A percentile compares a stretch with the other conserved stretches of the same genome.
Evolutionary conservation across 108 stramenopile genomes (phyloP).

Genomic region (Nitzschia sp.): DNA sequence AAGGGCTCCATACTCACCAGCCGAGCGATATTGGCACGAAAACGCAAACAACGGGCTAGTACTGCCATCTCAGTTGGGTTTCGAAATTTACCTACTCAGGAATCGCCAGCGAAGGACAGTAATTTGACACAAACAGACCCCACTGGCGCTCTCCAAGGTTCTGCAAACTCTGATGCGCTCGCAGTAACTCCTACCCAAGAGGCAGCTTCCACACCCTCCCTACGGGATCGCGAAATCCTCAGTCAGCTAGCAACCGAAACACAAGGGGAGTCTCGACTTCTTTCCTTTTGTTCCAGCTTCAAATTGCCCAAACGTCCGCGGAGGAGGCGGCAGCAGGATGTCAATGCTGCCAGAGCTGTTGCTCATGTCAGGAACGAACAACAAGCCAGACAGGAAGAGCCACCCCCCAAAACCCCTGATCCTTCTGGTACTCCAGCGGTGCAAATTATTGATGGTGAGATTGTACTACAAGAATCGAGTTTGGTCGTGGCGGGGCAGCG

Average conservation of each 20-base stretch:
- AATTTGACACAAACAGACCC: neutral
- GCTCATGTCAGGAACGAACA: neutral
- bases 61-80: neutral
- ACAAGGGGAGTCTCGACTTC: constrained; percentile 9
- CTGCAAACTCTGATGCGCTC: too few relatives aligned
- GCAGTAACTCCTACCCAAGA: too few relatives aligned
- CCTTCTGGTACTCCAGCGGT: constrained; percentile 47
- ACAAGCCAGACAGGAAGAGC: neutral
- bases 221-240: constrained; percentile 12
- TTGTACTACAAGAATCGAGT: constrained; percentile 65
- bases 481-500: constrained; percentile 38
- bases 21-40: neutral
- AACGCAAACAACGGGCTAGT: constrained; percentile 11
- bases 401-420: neutral
- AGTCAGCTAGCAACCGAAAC: constrained; percentile 18
- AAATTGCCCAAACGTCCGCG: constrained; percentile 5
- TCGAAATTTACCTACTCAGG: constrained; percentile 3
- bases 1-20: too few relatives aligned
- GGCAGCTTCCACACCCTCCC: neutral
- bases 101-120: neutral
- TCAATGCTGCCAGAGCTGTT: neutral
- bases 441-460: constrained; percentile 66
- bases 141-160: neutral
- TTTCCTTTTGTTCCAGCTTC: constrained; percentile 29
- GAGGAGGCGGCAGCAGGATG: constrained; percentile 1